Evolutionary conservation across 2,329 filamentous ascomycete genomes (phyloP).

Genomic region (Fusarium tjaetaba): DNA sequence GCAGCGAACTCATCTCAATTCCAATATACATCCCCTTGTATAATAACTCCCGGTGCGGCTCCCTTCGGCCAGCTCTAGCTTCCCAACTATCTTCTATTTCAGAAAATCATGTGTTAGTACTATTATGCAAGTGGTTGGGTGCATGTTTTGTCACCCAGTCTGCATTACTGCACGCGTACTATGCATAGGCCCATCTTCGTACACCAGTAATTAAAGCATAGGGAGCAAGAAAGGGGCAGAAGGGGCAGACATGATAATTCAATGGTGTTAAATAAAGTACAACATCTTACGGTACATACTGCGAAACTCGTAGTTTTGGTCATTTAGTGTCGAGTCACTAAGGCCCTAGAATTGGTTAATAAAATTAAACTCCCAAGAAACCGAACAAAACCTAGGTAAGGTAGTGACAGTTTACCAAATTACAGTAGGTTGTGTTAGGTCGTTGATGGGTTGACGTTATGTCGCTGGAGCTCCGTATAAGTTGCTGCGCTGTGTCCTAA

Average conservation of each 20-base stretch:
- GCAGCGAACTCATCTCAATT: slow-evolving; percentile 19
- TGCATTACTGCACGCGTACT: neutral
- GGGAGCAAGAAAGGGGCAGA: neutral
- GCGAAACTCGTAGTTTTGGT: neutral
- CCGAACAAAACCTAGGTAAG: neutral
- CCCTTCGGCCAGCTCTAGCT: neutral
- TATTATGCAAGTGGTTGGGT: neutral
- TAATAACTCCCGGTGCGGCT: neutral
- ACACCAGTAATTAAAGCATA: neutral
- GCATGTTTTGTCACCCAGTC: neutral
- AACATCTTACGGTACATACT: neutral
- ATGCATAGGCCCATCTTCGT: neutral
- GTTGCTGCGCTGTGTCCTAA: neutral
- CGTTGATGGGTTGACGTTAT: neutral
- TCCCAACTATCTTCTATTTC: neutral
- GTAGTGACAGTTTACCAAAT: neutral
- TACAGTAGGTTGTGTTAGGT: too few relatives aligned
- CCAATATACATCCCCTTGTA: neutral
- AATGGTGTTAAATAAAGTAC: neutral
- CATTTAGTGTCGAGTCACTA: neutral
- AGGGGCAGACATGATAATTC: neutral
- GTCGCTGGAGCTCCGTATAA: neutral
- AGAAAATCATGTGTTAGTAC: neutral
- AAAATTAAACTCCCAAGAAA: neutral
- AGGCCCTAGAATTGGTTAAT: neutral